These are phyloP conservation scores for Ceriops decandra DNA, from an alignment of 345 rosid genomes.

Conservation along the genomic window DNA sequence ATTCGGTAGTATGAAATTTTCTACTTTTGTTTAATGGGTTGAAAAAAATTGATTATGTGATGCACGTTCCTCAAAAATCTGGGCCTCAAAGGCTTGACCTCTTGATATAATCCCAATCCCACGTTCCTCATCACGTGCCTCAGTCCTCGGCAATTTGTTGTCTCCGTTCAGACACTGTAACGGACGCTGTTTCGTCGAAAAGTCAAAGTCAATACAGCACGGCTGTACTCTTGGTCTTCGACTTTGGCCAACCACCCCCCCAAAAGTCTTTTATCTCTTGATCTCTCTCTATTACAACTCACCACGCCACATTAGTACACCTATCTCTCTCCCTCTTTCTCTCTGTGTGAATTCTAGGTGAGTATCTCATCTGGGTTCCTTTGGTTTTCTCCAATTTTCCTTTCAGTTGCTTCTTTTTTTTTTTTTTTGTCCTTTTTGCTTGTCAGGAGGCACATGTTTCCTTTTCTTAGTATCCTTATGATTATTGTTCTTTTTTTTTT, in stretches of 20 bases:
- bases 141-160: no score
- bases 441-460: neutral
- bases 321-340: neutral
- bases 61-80: no score
- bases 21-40: no score
- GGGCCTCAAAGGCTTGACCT: no score
- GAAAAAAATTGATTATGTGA: no score
- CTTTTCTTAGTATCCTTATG: neutral
- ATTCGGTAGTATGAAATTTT: no score
- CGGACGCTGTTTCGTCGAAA: no score
- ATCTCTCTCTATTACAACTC: neutral
- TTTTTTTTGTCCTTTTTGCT: neutral
- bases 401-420: neutral
- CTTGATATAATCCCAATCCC: no score
- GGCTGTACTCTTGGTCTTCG: constrained; percentile 1
- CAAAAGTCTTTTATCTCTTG: neutral
- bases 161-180: accelerated
- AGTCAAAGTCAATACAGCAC: no score
- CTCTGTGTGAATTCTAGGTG: neutral
- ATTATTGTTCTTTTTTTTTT: neutral
- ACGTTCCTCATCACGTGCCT: no score
- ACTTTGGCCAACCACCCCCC: constrained; percentile 6
- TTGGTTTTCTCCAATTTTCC: neutral
- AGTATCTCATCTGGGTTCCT: constrained; percentile 10
- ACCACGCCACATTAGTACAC: neutral